Conservation (phyloP, 257 asterid species). For the Craterostigma plantagineum region DNA sequence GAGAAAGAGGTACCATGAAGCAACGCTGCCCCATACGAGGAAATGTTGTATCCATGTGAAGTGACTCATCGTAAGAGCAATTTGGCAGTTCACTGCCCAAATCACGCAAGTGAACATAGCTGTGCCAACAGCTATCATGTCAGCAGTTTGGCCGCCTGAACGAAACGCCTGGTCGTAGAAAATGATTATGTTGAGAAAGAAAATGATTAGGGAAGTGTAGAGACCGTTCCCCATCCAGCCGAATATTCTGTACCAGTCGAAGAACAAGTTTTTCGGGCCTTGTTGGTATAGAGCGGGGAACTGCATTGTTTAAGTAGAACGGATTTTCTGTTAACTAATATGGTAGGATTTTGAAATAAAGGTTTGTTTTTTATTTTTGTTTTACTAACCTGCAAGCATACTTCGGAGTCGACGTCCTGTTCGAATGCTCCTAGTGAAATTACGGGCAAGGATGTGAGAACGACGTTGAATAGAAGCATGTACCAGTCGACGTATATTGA, state of each 20-base stretch:
- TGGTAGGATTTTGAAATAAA: neutral
- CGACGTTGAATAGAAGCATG: slow-evolving; percentile 86
- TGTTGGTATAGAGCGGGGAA: slow-evolving; percentile 95
- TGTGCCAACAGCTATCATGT: slow-evolving; percentile 70
- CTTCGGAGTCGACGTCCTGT: slow-evolving; percentile 94
- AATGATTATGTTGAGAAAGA: slow-evolving; percentile 67
- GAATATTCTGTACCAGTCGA: slow-evolving; percentile 70
- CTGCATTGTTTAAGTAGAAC: slow-evolving; percentile 20
- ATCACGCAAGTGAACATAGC: slow-evolving; percentile 88
- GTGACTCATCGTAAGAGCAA: slow-evolving; percentile 78
- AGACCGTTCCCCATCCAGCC: slow-evolving; percentile 97
- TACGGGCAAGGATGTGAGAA: slow-evolving; percentile 89
- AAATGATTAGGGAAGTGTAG: slow-evolving; percentile 61
- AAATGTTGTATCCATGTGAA: slow-evolving; percentile 96
- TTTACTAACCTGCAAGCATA: slow-evolving; percentile 76
- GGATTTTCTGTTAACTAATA: neutral
- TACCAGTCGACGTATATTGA: slow-evolving; percentile 82
- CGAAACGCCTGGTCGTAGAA: slow-evolving; percentile 83
- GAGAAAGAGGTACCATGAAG: slow-evolving; percentile 67
- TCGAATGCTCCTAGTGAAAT: slow-evolving; percentile 94
- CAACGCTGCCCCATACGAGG: slow-evolving; percentile 55
- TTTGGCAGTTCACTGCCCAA: slow-evolving; percentile 87
- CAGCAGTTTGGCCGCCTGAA: slow-evolving; percentile 72
- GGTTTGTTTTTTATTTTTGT: too few relatives aligned
- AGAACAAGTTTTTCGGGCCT: slow-evolving; percentile 81